Conservation (phyloP, 768 basidiomycete genomes). For the Mycena pura region DNA sequence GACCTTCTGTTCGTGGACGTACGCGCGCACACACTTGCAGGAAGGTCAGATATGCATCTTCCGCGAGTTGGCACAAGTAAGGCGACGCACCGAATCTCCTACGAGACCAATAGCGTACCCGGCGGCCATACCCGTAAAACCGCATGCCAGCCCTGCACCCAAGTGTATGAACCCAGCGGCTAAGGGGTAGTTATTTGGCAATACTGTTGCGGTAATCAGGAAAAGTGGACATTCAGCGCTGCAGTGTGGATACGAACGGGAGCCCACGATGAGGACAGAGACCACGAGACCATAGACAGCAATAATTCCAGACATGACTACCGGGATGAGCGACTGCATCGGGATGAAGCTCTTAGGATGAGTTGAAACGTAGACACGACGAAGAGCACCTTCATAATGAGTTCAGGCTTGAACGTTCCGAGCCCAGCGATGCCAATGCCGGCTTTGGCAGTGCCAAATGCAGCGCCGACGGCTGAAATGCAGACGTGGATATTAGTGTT, state of each 20-base stretch:
- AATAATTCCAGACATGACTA: conserved; percentile 98
- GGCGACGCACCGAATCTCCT: conserved; percentile 82
- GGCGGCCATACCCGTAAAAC: conserved; percentile 89
- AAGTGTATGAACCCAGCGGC: conserved; percentile 92
- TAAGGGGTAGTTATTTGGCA: conserved; percentile 73
- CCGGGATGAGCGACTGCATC: conserved; percentile 87
- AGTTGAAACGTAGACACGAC: not conserved
- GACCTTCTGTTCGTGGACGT: conserved; percentile 87
- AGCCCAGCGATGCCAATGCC: conserved; percentile 97
- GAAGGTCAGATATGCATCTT: not conserved
- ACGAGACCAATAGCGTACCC: conserved; percentile 95
- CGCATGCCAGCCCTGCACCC: conserved; percentile 90
- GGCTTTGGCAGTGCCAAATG: conserved; percentile 94
- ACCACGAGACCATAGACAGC: conserved; percentile 98
- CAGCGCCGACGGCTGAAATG: conserved; percentile 84
- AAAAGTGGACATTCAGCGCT: conserved; percentile 12
- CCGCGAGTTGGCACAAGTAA: not conserved
- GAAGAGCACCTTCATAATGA: conserved; percentile 91
- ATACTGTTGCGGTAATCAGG: conserved; percentile 63
- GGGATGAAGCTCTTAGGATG: not conserved
- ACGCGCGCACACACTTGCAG: conserved; percentile 84
- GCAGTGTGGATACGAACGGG: conserved; percentile 41
- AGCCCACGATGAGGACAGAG: conserved; percentile 87
- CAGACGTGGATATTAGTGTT: not conserved
- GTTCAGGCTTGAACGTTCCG: conserved; percentile 91